Conservation (phyloP, 129 eudicot genomes). For the Ambrosia trifida region DNA sequence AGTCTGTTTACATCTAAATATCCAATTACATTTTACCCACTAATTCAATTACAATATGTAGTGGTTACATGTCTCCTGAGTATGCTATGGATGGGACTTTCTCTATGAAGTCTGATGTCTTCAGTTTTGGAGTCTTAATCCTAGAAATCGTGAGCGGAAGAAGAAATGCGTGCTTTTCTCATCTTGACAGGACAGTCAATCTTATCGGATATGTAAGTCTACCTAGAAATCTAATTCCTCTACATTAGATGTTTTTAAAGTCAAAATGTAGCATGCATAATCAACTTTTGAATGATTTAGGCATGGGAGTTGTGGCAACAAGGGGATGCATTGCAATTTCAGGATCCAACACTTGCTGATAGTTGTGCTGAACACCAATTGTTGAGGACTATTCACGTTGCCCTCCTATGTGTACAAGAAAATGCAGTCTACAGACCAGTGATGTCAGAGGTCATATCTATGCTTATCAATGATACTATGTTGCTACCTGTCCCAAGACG, state of each 20-base stretch:
- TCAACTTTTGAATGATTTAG: background rate
- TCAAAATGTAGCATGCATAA: conserved; percentile 14
- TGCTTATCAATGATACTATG: conserved; percentile 41
- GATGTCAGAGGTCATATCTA: conserved; percentile 41
- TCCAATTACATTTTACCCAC: background rate
- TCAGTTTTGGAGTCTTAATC: conserved; percentile 42
- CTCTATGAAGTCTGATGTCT: conserved; percentile 42
- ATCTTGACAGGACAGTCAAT: conserved; percentile 34
- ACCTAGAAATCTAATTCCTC: background rate
- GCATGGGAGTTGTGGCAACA: conserved; percentile 48
- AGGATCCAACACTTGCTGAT: conserved; percentile 34
- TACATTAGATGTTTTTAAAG: background rate
- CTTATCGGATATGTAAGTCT: conserved; percentile 52
- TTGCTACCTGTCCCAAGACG: conserved; percentile 45
- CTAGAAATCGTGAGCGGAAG: conserved; percentile 44
- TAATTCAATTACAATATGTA: background rate
- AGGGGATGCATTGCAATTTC: conserved; percentile 33
- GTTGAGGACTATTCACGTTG: conserved; percentile 43
- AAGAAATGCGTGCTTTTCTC: conserved; percentile 35
- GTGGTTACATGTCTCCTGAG: conserved; percentile 39
- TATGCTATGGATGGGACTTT: conserved; percentile 48
- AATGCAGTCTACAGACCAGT: conserved; percentile 40
- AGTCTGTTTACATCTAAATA: background rate
- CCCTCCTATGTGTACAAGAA: conserved; percentile 51
- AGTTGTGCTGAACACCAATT: conserved; percentile 27